Evolutionary conservation across 495 filamentous ascomycete species (phyloP), one percentile per base, ranked within the genome.

Genomic region (Glutinoglossum americanum): DNA sequence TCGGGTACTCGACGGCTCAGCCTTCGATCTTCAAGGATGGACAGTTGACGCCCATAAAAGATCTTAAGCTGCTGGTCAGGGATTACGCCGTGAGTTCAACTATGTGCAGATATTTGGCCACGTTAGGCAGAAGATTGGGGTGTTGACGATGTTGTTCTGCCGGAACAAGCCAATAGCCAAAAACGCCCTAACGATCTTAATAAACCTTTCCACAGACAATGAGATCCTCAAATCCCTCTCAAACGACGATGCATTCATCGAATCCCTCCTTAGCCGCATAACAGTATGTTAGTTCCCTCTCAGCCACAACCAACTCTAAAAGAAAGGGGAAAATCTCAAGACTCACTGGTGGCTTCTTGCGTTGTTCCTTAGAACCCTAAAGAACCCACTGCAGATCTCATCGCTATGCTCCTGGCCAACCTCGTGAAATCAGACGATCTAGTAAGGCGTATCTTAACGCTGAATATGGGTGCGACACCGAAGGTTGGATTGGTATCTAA

Each of bases 371-470:
- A 84, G 81, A 77, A 76, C 60, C 45, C 68, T 35, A 77, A 80
- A 59, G 81, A 84, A 62, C 70, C 80, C 48, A 90, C 88, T 67
- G 88, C 87, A 45, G 84, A 96, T 64, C 78, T 88, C 39, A 69
- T 92, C 19, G 77, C 84, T 30, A 97, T 95, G 89, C 79, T 98
- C 13, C 74, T 98, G 28, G 89, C 92, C 64, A 98, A 98, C 62
- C 74, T 97, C 48, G 74, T 80, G 54, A 96, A 97, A 70, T 83
- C 77, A 58, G 78, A 87, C 59, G 74, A 73, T 7, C 69, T 95
- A 32, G 17, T 45, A 1, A 79, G 80, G 57, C 77, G 77, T 47
- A 69, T 97, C 26, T 64, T 45, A 7, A 21, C 41, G n/a, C 41
- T 85, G 15, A 70, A 84, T 27, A 83, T 82, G 61, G 80, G 85